Percentiles rank a stretch among this genome's conserved stretches.
Conservation (phyloP, 208 protist species). For the Acanthamoeba lenticulata region DNA sequence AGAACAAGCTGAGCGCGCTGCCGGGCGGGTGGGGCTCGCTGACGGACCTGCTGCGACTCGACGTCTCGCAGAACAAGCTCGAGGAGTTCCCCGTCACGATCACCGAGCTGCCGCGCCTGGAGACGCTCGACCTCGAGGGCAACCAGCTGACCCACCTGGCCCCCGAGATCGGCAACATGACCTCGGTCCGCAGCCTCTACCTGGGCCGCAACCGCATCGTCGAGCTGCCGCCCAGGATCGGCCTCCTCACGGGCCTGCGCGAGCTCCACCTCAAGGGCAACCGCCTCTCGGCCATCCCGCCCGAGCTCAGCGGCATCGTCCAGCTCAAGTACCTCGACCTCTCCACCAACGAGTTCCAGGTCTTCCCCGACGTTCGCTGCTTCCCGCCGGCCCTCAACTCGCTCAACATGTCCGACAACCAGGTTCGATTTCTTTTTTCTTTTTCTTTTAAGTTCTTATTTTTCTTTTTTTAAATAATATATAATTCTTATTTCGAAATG, state of each 20-base stretch:
- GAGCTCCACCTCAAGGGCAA: conserved; percentile 53
- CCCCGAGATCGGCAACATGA: conserved; percentile 60
- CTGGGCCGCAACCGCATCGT: conserved; percentile 67
- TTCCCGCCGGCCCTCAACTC: conserved; percentile 27
- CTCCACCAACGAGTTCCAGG: conserved; percentile 45
- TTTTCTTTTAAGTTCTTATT: neutral
- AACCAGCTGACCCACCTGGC: conserved; percentile 69
- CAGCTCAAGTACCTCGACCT: conserved; percentile 3
- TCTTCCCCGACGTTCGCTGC: neutral
- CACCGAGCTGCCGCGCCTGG: conserved; percentile 16
- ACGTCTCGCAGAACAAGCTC: conserved; percentile 34
- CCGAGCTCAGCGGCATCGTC: neutral
- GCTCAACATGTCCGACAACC: conserved; percentile 58
- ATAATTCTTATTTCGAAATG: neutral
- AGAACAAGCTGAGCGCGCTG: conserved; percentile 15
- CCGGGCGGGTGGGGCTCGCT: conserved; percentile 6
- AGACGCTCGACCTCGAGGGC: conserved; percentile 61
- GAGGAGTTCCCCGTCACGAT: conserved; percentile 52
- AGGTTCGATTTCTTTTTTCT: neutral
- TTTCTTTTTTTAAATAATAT: no score
- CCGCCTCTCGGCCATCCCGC: neutral
- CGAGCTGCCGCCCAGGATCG: neutral
- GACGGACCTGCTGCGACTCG: conserved; percentile 36
- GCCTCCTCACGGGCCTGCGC: neutral
- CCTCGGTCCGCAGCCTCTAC: conserved; percentile 75